Conservation (phyloP, 371 early-diverging fungal genomes). For the Mortierella polycephala region DNA sequence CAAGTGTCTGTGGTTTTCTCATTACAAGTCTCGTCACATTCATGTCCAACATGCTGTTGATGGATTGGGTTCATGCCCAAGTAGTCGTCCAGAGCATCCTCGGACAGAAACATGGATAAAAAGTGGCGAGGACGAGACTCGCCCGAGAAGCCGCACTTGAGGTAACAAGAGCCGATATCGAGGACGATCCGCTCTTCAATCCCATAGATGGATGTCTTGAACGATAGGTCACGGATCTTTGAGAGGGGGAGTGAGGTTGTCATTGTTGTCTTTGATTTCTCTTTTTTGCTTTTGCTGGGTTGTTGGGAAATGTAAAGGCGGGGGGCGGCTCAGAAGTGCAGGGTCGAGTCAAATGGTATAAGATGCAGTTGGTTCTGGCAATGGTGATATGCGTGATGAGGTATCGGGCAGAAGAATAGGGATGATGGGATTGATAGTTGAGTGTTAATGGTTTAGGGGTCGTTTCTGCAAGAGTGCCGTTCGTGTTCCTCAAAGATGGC, state of each 20-base stretch:
- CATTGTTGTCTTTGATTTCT: too few relatives aligned
- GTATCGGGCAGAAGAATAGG: too few relatives aligned
- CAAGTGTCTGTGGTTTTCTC: slow-evolving; percentile 25
- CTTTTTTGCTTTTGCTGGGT: slow-evolving; percentile 11
- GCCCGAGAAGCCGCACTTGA: slow-evolving; percentile 91
- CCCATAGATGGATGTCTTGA: slow-evolving; percentile 64
- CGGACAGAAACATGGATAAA: slow-evolving; percentile 62
- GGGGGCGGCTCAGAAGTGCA: too few relatives aligned
- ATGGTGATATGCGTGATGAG: too few relatives aligned
- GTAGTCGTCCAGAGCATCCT: slow-evolving; percentile 47
- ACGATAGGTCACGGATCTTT: slow-evolving; percentile 50
- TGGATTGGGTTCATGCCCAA: slow-evolving; percentile 29
- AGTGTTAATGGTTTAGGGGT: too few relatives aligned
- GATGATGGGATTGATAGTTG: too few relatives aligned
- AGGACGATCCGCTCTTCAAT: slow-evolving; percentile 89
- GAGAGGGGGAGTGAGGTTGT: slow-evolving; percentile 29
- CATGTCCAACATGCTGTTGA: slow-evolving; percentile 42
- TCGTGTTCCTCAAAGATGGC: too few relatives aligned
- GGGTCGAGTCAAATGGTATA: too few relatives aligned
- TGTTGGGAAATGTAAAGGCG: not conserved
- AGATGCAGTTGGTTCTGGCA: not conserved
- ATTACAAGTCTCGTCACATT: slow-evolving; percentile 44
- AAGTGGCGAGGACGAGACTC: slow-evolving; percentile 84
- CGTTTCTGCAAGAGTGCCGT: too few relatives aligned
- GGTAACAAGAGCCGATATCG: slow-evolving; percentile 84